These are phyloP conservation scores for Podaxis pistillaris DNA, from an alignment of 768 basidiomycete genomes.

Conservation along the genomic window DNA sequence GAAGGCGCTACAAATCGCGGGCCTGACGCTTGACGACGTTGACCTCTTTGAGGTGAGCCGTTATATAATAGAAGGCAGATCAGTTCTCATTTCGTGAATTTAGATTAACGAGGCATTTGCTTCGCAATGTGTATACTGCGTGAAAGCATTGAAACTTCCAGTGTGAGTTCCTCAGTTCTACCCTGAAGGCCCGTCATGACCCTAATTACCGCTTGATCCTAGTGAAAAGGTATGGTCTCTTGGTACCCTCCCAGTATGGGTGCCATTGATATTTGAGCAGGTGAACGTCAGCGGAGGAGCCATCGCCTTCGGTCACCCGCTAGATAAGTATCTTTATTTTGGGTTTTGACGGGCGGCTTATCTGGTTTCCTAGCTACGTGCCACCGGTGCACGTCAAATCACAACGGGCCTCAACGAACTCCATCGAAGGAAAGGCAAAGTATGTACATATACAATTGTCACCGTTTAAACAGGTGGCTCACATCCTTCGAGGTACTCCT, in stretches of 20 bases:
- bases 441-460: conserved; percentile 18
- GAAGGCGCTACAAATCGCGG: conserved; percentile 63
- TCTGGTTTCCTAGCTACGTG: conserved; percentile 42
- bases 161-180: conserved; percentile 26
- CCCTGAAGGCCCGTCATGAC: not conserved
- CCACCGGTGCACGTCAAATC: conserved; percentile 83
- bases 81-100: not conserved
- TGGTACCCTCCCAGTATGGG: not conserved
- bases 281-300: conserved; percentile 91
- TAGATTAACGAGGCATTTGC: conserved; percentile 94
- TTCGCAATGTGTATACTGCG: conserved; percentile 74
- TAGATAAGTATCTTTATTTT: conserved; percentile 54
- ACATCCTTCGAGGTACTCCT: conserved; percentile 56
- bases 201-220: not conserved
- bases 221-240: conserved; percentile 35
- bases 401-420: conserved; percentile 81
- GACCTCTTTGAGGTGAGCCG: conserved; percentile 72
- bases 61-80: not conserved
- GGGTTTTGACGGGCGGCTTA: conserved; percentile 19
- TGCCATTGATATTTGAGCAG: conserved; percentile 26
- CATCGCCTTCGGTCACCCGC: conserved; percentile 81
- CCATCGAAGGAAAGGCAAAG: conserved; percentile 67
- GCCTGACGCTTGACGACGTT: conserved; percentile 65
- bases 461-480: conserved; percentile 6
- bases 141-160: conserved; percentile 63